Evolutionary conservation across 352 stramenopile species (phyloP), one percentile per base, ranked within the genome.

Genomic region (Phytophthora crassamura): DNA sequence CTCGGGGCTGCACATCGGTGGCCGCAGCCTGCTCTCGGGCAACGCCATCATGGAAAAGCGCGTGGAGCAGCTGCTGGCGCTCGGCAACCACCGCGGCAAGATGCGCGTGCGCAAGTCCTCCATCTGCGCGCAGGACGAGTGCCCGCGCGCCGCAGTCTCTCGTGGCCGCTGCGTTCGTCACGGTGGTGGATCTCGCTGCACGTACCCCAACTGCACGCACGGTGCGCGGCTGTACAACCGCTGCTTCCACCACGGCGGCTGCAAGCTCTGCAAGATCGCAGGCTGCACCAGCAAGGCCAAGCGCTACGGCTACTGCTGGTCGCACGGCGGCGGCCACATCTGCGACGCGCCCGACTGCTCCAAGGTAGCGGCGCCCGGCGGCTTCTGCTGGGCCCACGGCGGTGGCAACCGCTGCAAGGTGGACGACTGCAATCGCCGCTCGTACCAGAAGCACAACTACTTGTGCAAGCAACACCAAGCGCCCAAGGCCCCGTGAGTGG

Each of bases 241-340:
- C 9, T 89, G 80, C 49, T 89, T 87, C 65, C 80, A 89, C 49
- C 81, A 89, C 56, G 81, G 81, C 34, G 82, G 82, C 41, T 88
- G 74, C 60, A 87, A 84, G 63, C 59, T 84, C 11, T 90, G 82
- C 70, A 89, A 84, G 59, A 70, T 88, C 35, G 63, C 69, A 5
- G 82, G 82, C 15, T 89, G 82, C 60, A 88, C 75, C 20, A 86
- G 77, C 49, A 86, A 86, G 62, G 82, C 82, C 43, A 90, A 90
- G 69, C 79, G 77, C n/a, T 87, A 86, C 49, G 77, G 79, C 49
- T 85, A 86, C 66, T 89, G 82, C 78, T 90, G 82, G 82, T 85
- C 77, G 5, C 82, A 90, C 34, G 82, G 82, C 56, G 81, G 82
- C 5, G 77, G 84, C 35, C 77, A 83, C 64, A 86, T 86, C 35